Evolutionary conservation across 2,329 filamentous ascomycete genomes (phyloP), one percentile per base, ranked within the genome.

Genomic region (Huntiella bhutanensis): DNA sequence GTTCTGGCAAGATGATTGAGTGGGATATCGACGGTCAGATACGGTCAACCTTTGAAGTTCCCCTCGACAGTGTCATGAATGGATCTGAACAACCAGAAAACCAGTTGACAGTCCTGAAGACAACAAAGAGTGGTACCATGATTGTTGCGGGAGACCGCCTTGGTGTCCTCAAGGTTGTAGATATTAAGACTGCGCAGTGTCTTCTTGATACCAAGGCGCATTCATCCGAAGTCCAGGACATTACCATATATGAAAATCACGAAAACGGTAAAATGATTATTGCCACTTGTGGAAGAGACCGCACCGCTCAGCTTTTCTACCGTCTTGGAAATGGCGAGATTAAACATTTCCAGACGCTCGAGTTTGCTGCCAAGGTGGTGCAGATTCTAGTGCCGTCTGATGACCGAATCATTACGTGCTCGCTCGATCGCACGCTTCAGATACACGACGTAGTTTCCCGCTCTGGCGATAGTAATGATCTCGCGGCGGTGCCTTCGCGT

Each of bases 261-360:
- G 40, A 49, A 17, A 67, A 71, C 1, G 66, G 70, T 1, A 68
- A 65, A 41, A 71, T 75, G 33, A 65, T 94, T 40, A 68, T 96
- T 54, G 88, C 83, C 13, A 86, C 80, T 8, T 87, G 81, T 57
- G 83, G 85, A 33, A 73, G 91, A 53, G 91, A 98, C 61, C 79
- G 91, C 43, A 94, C 82, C n/a, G 75, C 88, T 1, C 91, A 98
- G 59, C 65, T 98, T n/a, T 96, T 95, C 58, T 69, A 74, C 50
- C 67, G 69, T 19, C 33, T 41, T 15, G 62, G 64, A 1, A 70
- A 75, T 2, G 62, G 62, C 2, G 41, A 43, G 41, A 80, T 92
- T 60, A 73, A 82, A 49, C 73, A 95, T 48, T 73, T 94, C 44
- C 91, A 98, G 59, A 98, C 91, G 0, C 73, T 96, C 47, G 88